A percentile compares a stretch with the other conserved stretches of the same genome.
These are phyloP conservation scores for Melastoma candidum DNA, from an alignment of 441 rosid species.

Conservation along the genomic window DNA sequence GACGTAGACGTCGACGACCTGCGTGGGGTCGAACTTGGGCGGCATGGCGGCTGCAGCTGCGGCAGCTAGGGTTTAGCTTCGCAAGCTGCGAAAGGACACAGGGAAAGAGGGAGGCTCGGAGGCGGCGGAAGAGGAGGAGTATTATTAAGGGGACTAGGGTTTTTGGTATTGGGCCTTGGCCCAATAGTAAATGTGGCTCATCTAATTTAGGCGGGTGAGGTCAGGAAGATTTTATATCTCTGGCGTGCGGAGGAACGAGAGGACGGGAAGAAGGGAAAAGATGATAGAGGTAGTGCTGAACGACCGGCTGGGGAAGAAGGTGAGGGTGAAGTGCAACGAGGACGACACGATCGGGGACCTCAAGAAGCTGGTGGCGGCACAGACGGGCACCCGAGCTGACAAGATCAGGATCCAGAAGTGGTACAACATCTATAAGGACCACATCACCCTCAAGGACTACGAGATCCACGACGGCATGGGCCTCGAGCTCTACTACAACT, in stretches of 20 bases:
- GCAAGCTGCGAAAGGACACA: too few relatives aligned
- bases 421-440: constrained; percentile 64
- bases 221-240: too few relatives aligned
- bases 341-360: constrained; percentile 89
- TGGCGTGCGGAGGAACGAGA: background rate
- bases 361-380: constrained; percentile 80
- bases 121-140: too few relatives aligned
- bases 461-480: constrained; percentile 68
- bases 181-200: too few relatives aligned
- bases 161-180: too few relatives aligned
- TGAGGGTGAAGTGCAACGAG: constrained; percentile 77
- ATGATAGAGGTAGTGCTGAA: constrained; percentile 81
- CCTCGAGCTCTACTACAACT: constrained; percentile 59
- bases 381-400: constrained; percentile 62
- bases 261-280: constrained; percentile 9
- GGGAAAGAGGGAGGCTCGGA: too few relatives aligned
- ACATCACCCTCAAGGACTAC: constrained; percentile 58
- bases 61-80: too few relatives aligned
- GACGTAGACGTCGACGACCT: constrained; percentile 72
- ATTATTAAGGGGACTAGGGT: too few relatives aligned
- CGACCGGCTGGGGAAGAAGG: constrained; percentile 77
- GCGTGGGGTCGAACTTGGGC: constrained; percentile 71
- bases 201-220: too few relatives aligned
- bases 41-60: constrained; percentile 33
- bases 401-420: constrained; percentile 85